Base-by-base conservation (phyloP, 1,139 yeast species). In the Blastobotrys niveus region DNA sequence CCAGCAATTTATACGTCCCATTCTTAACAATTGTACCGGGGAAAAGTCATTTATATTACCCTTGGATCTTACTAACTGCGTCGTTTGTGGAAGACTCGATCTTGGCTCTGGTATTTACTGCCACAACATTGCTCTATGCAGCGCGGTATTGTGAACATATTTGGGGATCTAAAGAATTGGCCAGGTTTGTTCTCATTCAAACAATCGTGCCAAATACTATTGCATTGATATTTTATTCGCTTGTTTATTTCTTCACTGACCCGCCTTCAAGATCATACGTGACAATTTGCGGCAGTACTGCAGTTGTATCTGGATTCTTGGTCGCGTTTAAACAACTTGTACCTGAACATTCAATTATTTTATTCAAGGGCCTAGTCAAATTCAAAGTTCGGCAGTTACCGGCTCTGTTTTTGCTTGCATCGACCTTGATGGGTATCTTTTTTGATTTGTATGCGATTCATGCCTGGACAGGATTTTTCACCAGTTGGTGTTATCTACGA, bases 241-340 rank as follows among this genome's bases (percentile, higher is more conserved):
- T 35, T 10, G 32, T 45, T 8, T 42, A 45, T 31, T 15, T 33
- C 2, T 18, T 44, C 30, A 33, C 26, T 12, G 45, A 40, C n/a
- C 41, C 41, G 24, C 42, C 40, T 10, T 31, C 40, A 22, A 31
- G 42, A 18, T 14, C 33, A 2, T 17, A 39, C 15, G 42, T 38
- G 17, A 45, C 84, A 3, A 66, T 82, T 40, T 85, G 87, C 46
- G 96, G 96, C 0, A 80, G 87, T 19, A 75, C 80, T 33, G 79
- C 88, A 1, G 68, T 86, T 48, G 71, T 83, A 47, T 71, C 85
- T 57, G 91, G 87, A 2, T 82, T 85, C 54, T 67, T 88, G 47
- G 95, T 89, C 31, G 93, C 88, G 10, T 78, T 86, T 61, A 88
- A 86, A 63, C 96, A 89, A 62, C 68, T 86, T 55, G 79, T 85